Conservation (phyloP, 2,329 filamentous ascomycete species). For the Pyricularia pennisetigena region DNA sequence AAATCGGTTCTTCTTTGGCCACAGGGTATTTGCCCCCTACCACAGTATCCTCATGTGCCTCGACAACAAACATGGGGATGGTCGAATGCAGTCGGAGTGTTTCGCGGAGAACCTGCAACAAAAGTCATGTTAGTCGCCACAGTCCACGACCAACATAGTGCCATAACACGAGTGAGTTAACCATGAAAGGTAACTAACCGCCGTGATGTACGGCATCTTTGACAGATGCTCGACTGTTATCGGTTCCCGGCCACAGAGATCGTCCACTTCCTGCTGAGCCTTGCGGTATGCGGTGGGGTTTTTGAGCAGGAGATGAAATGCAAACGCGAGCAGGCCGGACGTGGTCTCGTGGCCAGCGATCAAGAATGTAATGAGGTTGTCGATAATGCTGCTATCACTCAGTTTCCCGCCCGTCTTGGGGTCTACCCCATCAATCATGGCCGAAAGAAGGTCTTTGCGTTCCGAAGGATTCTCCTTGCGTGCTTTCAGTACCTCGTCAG, state of each 20-base stretch:
- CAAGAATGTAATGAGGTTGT: constrained; percentile 66
- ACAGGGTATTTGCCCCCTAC: constrained; percentile 42
- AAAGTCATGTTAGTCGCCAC: not conserved
- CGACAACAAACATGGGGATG: constrained; percentile 46
- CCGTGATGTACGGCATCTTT: constrained; percentile 56
- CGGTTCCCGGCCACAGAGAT: constrained; percentile 47
- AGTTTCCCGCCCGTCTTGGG: constrained; percentile 57
- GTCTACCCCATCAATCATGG: constrained; percentile 60
- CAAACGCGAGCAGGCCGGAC: constrained; percentile 54
- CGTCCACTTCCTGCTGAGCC: constrained; percentile 59
- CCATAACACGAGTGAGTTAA: not conserved
- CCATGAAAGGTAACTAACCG: constrained; percentile 22
- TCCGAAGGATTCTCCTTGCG: constrained; percentile 43
- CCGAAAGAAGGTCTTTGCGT: constrained; percentile 57
- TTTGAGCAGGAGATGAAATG: constrained; percentile 55
- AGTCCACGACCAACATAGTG: not conserved
- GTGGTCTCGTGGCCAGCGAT: constrained; percentile 67
- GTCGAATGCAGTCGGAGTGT: constrained; percentile 53
- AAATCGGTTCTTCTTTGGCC: constrained; percentile 30
- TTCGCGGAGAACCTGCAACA: constrained; percentile 45
- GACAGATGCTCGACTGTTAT: constrained; percentile 52
- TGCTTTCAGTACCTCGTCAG: constrained; percentile 49
- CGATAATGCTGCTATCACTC: constrained; percentile 50
- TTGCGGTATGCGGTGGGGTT: constrained; percentile 48
- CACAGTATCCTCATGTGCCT: constrained; percentile 35